Evolutionary conservation across 2,329 filamentous ascomycete species (phyloP), one percentile per base, ranked within the genome.

Genomic region (Rutstroemia sp.): DNA sequence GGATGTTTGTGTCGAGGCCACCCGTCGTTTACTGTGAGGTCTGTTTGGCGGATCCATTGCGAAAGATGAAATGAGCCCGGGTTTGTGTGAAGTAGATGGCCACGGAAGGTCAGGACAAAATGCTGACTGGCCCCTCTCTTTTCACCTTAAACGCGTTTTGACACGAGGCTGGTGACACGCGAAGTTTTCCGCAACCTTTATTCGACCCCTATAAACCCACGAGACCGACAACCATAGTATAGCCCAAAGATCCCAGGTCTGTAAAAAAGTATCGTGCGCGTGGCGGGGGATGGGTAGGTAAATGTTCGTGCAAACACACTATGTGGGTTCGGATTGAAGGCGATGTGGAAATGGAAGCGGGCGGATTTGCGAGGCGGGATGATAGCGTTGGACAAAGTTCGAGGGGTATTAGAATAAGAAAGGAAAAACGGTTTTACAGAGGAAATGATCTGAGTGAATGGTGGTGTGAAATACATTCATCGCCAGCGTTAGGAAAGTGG

Each of bases 21-120:
- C 54, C 37, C 65, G 63, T 47, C 60, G 61, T 49, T 63, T 65
- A 18, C 50, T 27, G n/a, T 57, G 54, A 23, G 61, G 53, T 37
- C 62, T 63, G 48, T 57, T 52, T 49, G 64, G 63, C 48, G 65
- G 62, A 46, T 69, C 62, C 67, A 69, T 27, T 54, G 34, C 34
- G 38, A 49, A 48, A 38, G 46, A 18, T 49, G 47, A 39, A 18
- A 19, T 44, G 19, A 57, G 51, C 57, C 21, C 44, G 37, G 25
- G 5, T 39, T 39, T 39, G 34, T 30, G 39, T 12, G 18, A n/a
- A 53, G 42, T 49, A 39, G 41, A 9, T 34, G 44, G 52, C 38
- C 58, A 55, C 52, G 56, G 49, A 25, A 55, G 23, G 34, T 45
- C 16, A 30, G 23, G 30, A 4, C 21, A 46, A 21, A 56, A 47